These are phyloP conservation scores for Daldinia sp. DNA, from an alignment of 2,329 filamentous ascomycete species.

Conservation along the genomic window DNA sequence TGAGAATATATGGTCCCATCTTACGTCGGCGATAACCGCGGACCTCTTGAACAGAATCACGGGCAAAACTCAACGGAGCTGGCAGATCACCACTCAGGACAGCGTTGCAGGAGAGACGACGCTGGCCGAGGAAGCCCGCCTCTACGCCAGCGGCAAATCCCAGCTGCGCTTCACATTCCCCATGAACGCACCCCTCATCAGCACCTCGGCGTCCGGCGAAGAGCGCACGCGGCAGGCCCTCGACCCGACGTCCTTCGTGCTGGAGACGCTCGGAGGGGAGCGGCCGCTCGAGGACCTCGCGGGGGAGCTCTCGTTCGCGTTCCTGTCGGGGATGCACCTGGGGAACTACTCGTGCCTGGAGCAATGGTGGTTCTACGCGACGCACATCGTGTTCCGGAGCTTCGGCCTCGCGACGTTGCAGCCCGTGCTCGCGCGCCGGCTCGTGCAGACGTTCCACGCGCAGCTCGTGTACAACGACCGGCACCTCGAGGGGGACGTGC, in stretches of 20 bases:
- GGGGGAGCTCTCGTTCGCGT: constrained; percentile 72
- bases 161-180: constrained; percentile 49
- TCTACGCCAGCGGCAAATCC: constrained; percentile 51
- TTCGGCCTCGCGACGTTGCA: constrained; percentile 58
- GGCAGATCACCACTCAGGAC: constrained; percentile 67
- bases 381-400: constrained; percentile 64
- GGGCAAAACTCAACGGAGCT: constrained; percentile 57
- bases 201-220: constrained; percentile 44
- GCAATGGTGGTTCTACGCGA: constrained; percentile 70
- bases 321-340: constrained; percentile 67
- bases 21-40: constrained; percentile 63
- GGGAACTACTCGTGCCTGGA: constrained; percentile 70
- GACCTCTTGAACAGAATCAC: constrained; percentile 62
- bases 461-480: constrained; percentile 67
- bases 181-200: constrained; percentile 48
- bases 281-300: constrained; percentile 60
- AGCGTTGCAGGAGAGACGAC: constrained; percentile 59
- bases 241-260: constrained; percentile 61
- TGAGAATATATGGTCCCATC: constrained; percentile 61
- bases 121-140: constrained; percentile 57
- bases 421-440: constrained; percentile 59
- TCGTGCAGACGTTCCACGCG: constrained; percentile 65
- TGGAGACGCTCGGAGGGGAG: constrained; percentile 54
- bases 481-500: constrained; percentile 61
- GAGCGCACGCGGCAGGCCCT: constrained; percentile 51